Evolutionary conservation across 805 yeast genomes (phyloP).

Genomic region (Wickerhamiella cacticola): DNA sequence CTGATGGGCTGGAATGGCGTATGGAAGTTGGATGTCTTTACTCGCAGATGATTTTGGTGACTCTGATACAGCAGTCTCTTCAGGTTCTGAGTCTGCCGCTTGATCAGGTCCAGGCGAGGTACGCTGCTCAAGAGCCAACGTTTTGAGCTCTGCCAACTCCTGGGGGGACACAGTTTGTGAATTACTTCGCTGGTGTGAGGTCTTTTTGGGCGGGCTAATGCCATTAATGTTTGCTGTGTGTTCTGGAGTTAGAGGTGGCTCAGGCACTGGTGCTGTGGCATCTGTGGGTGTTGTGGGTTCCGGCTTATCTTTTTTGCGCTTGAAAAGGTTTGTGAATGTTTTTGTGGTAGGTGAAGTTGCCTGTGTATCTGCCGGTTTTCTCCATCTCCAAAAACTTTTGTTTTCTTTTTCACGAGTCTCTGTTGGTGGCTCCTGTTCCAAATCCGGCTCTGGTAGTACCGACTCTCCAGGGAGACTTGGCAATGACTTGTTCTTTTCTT

Average conservation of each 20-base stretch:
- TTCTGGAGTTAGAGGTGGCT: background rate
- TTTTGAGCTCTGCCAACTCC: constrained; percentile 7
- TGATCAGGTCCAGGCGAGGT: background rate
- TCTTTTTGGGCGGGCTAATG: background rate
- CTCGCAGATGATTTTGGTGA: background rate
- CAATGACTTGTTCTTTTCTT: background rate
- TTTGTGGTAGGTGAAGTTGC: constrained; percentile 16
- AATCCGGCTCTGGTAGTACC: background rate
- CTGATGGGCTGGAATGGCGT: constrained; percentile 30
- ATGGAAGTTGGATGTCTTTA: constrained; percentile 24
- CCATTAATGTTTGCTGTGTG: background rate
- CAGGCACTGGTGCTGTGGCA: background rate
- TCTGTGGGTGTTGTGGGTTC: background rate
- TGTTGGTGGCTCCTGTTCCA: background rate
- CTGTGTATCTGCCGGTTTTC: constrained; percentile 17
- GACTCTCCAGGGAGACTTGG: background rate
- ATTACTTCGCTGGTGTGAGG: constrained; percentile 2
- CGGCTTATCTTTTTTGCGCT: constrained; percentile 18
- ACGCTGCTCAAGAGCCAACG: background rate
- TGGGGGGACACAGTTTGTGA: constrained; percentile 6
- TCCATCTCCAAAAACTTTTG: constrained; percentile 14
- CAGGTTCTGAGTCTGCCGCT: background rate
- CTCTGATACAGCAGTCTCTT: background rate
- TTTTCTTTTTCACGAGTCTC: constrained; percentile 6
- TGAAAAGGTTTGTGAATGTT: constrained; percentile 21